Base-by-base conservation (phyloP, 1,139 yeast genomes). In the Blastobotrys persicus region DNA sequence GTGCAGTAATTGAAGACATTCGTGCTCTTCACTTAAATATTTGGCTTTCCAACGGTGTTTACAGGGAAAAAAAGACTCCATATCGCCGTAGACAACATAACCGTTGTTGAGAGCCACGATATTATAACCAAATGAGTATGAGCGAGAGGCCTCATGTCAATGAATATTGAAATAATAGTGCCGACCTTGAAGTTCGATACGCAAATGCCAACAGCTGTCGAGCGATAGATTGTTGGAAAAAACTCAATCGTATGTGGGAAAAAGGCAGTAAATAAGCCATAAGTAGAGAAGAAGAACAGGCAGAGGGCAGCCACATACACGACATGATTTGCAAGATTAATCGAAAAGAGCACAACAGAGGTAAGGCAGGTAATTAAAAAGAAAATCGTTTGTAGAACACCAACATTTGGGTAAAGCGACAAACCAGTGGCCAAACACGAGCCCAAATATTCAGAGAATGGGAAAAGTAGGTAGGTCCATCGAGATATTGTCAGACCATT, bases 11-110 rank as follows among this genome's bases (percentile, higher is more conserved):
- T n/a, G n/a, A n/a, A n/a, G n/a, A n/a, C n/a, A n/a, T n/a, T n/a
- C n/a, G n/a, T n/a, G 28, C 9, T 34, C 5, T 16, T 12, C 7
- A 7, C 4, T 34, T 12, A 34, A 34, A 13, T 4, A 17, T 34
- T 34, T 13, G 39, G 39, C 17, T 16, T 34, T 34, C 39, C 39
- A 4, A 34, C 39, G 5, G 39, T 34, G 39, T 13, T 34, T 14
- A 34, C 17, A 14, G 39, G 39, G 19, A 34, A 34, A 17, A 34
- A 34, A 7, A 34, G 19, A 4, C 39, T 16, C 12, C 39, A 7
- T 4, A 34, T 16, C 4, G 39, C 39, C 4, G 39, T 34, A 3
- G 39, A 14, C 5, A 16, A 5, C 4, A 34, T 13, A 34, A 34
- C 20, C 7, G 4, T 17, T 9, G 39, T 34, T 12, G 39, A 13